phyloP scores from a whole-genome alignment of 2,329 filamentous ascomycete species.

The Penicillium sp. region DNA sequence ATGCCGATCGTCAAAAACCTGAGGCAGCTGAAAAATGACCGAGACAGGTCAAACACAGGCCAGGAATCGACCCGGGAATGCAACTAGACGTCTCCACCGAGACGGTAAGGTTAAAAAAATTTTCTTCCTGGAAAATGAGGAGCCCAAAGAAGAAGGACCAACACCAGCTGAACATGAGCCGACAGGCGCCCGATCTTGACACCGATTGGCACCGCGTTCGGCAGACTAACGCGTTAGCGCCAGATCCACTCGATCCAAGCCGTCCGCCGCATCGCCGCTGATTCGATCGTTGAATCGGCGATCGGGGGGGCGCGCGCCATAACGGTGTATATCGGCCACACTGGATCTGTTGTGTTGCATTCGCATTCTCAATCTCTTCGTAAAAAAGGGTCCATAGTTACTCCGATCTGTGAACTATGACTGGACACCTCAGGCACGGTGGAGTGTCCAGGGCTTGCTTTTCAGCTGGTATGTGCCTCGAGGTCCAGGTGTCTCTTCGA shows the following conservation, averaged over 20 bases:
- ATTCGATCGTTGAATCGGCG: neutral
- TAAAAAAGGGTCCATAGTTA: neutral
- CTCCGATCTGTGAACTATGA: neutral
- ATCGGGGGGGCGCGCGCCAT: neutral
- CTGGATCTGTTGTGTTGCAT: neutral
- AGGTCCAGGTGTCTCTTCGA: constrained; percentile 16
- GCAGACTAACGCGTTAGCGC: constrained; percentile 19
- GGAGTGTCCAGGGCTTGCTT: constrained; percentile 3
- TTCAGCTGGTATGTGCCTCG: constrained; percentile 26
- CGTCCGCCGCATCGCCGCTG: neutral
- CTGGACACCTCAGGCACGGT: neutral
- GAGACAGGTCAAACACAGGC: neutral
- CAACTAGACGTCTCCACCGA: neutral
- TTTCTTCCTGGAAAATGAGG: constrained; percentile 5
- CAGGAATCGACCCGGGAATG: neutral
- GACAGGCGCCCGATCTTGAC: constrained; percentile 12
- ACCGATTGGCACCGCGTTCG: constrained; percentile 18
- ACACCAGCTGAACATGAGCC: constrained; percentile 22
- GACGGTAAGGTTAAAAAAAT: constrained; percentile 7
- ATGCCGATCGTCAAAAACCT: neutral
- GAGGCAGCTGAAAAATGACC: too few species aligned
- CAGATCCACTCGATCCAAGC: constrained; percentile 12
- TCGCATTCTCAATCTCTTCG: neutral
- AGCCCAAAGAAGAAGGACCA: constrained; percentile 7
- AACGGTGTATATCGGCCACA: constrained; percentile 3